These are phyloP conservation scores for Phytophthora pisi DNA, from an alignment of 352 stramenopile species.

Conservation along the genomic window DNA sequence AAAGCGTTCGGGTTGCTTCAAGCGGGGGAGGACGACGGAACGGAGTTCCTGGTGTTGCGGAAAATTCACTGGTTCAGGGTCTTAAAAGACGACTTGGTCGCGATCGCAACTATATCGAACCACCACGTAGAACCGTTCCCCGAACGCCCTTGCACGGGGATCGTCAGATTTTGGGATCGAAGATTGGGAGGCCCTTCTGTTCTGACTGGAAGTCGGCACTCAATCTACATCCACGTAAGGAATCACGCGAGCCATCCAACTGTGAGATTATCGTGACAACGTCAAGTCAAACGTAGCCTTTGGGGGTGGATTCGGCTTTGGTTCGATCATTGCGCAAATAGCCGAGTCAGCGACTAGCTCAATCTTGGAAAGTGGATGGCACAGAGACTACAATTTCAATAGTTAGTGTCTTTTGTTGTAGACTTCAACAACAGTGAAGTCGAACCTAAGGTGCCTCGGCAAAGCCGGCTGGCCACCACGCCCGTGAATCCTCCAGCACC, in stretches of 20 bases:
- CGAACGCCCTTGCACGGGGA: neutral
- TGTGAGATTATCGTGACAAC: too few species aligned
- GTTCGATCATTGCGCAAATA: too few species aligned
- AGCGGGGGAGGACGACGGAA: constrained; percentile 9
- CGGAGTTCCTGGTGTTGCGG: constrained; percentile 12
- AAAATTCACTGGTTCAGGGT: constrained; percentile 14
- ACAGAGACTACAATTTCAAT: too few species aligned
- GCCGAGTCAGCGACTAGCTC: too few species aligned
- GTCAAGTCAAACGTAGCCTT: too few species aligned
- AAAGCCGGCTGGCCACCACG: too few species aligned
- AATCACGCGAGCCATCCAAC: neutral
- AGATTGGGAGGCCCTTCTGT: neutral
- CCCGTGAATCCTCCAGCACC: too few species aligned
- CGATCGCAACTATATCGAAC: constrained; percentile 7
- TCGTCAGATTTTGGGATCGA: constrained; percentile 3
- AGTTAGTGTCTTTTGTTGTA: too few species aligned
- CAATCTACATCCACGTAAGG: neutral
- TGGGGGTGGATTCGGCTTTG: too few species aligned
- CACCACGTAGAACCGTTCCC: neutral
- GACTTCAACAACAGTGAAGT: too few species aligned
- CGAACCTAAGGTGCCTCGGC: too few species aligned
- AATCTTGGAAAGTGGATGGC: too few species aligned
- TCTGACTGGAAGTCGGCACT: neutral
- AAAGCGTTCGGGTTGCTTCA: constrained; percentile 19
- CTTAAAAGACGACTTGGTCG: constrained; percentile 1